phyloP scores from a whole-genome alignment of 2,329 filamentous ascomycete genomes.

The Catunica adiposa region DNA sequence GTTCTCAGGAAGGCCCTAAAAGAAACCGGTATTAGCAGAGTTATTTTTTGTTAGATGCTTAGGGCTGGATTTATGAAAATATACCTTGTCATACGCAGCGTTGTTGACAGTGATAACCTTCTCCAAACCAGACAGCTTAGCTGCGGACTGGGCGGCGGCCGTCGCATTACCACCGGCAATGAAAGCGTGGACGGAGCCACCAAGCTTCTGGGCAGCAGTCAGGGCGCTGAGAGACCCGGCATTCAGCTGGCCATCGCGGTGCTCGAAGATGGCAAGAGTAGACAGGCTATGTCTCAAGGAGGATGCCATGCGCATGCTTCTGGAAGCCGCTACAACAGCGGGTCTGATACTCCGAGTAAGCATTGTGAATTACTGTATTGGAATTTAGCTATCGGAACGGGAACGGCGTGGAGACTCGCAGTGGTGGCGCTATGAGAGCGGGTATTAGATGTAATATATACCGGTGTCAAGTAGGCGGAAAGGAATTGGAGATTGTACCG shows the following conservation, averaged over 20 bases:
- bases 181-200: slow-evolving; percentile 72
- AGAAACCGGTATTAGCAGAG: neutral
- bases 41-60: neutral
- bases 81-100: slow-evolving; percentile 76
- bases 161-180: slow-evolving; percentile 69
- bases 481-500: slow-evolving; percentile 3
- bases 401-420: neutral
- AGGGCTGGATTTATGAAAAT: neutral
- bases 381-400: neutral
- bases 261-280: slow-evolving; percentile 81
- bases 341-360: slow-evolving; percentile 12
- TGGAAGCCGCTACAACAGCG: slow-evolving; percentile 4
- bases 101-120: slow-evolving; percentile 86
- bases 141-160: slow-evolving; percentile 60
- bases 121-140: slow-evolving; percentile 77
- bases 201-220: slow-evolving; percentile 71
- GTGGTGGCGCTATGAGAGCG: neutral
- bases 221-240: slow-evolving; percentile 68
- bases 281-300: slow-evolving; percentile 36
- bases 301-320: slow-evolving; percentile 7
- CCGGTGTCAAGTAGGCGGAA: neutral
- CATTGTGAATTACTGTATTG: slow-evolving; percentile 2
- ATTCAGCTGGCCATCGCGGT: slow-evolving; percentile 77
- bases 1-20: slow-evolving; percentile 75
- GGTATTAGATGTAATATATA: neutral